A percentile compares a stretch with the other conserved stretches of the same genome.
phyloP scores from a whole-genome alignment of 2,329 filamentous ascomycete species.

The Fonsecaea pugnacius region DNA sequence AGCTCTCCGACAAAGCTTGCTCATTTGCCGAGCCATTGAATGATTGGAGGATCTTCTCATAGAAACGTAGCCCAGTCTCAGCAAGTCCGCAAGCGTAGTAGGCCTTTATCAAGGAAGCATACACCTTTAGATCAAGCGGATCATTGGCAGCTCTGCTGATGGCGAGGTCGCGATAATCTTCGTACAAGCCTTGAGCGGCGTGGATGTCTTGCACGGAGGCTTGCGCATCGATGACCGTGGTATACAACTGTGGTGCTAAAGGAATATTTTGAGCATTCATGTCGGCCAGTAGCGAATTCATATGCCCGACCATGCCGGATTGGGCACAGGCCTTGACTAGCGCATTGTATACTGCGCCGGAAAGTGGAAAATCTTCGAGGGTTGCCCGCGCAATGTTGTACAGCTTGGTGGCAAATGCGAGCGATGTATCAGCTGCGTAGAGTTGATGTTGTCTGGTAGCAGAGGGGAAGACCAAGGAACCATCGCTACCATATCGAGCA shows the following conservation, averaged over 20 bases:
- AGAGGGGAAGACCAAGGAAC: conserved; percentile 86
- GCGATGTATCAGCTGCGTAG: conserved; percentile 81
- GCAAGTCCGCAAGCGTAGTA: conserved; percentile 81
- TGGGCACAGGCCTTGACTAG: conserved; percentile 87
- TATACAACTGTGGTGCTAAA: conserved; percentile 81
- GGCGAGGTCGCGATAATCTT: conserved; percentile 89
- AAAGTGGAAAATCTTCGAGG: conserved; percentile 66
- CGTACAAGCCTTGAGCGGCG: conserved; percentile 92
- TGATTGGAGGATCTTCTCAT: conserved; percentile 72
- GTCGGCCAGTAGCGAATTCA: conserved; percentile 88
- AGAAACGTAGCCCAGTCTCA: conserved; percentile 82
- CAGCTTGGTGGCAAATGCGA: conserved; percentile 81
- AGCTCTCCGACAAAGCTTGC: conserved; percentile 62
- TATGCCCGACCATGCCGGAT: conserved; percentile 78
- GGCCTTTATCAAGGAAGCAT: conserved; percentile 87
- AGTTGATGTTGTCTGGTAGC: conserved; percentile 86
- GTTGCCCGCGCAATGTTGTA: conserved; percentile 75
- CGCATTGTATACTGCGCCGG: conserved; percentile 80
- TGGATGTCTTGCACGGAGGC: conserved; percentile 77
- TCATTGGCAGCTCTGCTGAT: conserved; percentile 68
- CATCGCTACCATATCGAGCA: conserved; percentile 81
- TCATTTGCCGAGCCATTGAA: conserved; percentile 53
- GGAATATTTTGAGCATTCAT: conserved; percentile 79
- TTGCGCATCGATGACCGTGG: conserved; percentile 94
- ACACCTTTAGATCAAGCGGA: conserved; percentile 78